phyloP scores from a whole-genome alignment of 306 rosid species.

The Medicago lupulina region DNA sequence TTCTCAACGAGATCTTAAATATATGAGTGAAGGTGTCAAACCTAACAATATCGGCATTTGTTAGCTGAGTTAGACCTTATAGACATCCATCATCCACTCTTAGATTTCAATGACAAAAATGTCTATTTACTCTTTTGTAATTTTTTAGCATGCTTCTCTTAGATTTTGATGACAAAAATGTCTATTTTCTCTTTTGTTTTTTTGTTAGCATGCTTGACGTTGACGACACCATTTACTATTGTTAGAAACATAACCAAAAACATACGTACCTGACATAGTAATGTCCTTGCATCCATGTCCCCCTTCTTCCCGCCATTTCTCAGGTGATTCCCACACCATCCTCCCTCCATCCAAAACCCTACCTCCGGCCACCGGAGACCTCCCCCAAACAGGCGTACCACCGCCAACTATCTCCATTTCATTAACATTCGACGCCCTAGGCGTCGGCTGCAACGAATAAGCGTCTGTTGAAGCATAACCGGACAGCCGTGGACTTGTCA shows the following conservation, averaged over 20 bases:
- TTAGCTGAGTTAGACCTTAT: too few relatives aligned
- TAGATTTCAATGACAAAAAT: too few relatives aligned
- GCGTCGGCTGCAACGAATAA: slow-evolving; percentile 66
- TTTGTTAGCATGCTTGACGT: neutral
- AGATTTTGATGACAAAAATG: too few relatives aligned
- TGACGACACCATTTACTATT: neutral
- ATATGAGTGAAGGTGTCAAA: too few relatives aligned
- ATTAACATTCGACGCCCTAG: slow-evolving; percentile 65
- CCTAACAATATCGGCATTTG: too few relatives aligned
- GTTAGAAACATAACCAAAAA: neutral
- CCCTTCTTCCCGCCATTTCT: slow-evolving; percentile 37
- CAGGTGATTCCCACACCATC: slow-evolving; percentile 42
- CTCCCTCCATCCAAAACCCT: neutral
- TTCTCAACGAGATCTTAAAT: too few relatives aligned
- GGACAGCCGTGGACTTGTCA: slow-evolving; percentile 9
- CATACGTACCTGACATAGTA: slow-evolving; percentile 40
- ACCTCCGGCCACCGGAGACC: slow-evolving; percentile 40
- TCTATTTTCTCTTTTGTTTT: neutral
- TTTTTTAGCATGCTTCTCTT: neutral
- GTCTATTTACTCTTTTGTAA: neutral
- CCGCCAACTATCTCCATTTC: slow-evolving; percentile 32
- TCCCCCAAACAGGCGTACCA: slow-evolving; percentile 38
- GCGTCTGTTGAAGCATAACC: slow-evolving; percentile 43
- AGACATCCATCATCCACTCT: too few relatives aligned
- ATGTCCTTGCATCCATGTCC: slow-evolving; percentile 50